These are phyloP conservation scores for Collybia nuda DNA, from an alignment of 768 basidiomycete genomes.

Conservation along the genomic window DNA sequence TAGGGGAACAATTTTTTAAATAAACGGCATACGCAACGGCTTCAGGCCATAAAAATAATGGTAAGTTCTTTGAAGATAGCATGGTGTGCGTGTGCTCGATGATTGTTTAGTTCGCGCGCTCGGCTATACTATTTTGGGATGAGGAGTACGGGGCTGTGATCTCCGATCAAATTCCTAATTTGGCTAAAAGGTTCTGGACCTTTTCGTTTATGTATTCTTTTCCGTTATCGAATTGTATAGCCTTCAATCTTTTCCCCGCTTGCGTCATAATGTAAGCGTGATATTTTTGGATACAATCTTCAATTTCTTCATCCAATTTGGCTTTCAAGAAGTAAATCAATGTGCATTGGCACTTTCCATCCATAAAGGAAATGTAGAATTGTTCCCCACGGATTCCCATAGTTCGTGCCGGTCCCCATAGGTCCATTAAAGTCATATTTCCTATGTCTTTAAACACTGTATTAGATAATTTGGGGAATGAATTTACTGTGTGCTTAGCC, in stretches of 20 bases:
- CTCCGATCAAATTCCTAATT: neutral
- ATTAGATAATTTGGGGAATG: neutral
- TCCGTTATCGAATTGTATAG: neutral
- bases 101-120: slow-evolving; percentile 1
- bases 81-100: slow-evolving; percentile 1
- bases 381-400: neutral
- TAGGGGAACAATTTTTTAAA: slow-evolving; percentile 1
- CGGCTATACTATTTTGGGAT: slow-evolving; percentile 4
- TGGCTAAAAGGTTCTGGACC: neutral
- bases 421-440: neutral
- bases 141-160: neutral
- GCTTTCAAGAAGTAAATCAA: neutral
- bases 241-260: neutral
- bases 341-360: slow-evolving; percentile 10
- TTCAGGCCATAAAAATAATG: slow-evolving; percentile 7
- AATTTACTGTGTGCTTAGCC: slow-evolving; percentile 13
- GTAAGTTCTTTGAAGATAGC: slow-evolving; percentile 2
- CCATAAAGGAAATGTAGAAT: neutral
- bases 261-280: neutral
- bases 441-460: neutral
- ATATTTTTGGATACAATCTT: neutral
- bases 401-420: neutral
- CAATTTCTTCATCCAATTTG: neutral
- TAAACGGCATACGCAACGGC: slow-evolving; percentile 4
- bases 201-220: neutral